Percentiles rank a stretch among this genome's conserved stretches.
These are phyloP conservation scores for Diaporthe vexans DNA, from an alignment of 2,329 filamentous ascomycete species.

Conservation along the genomic window DNA sequence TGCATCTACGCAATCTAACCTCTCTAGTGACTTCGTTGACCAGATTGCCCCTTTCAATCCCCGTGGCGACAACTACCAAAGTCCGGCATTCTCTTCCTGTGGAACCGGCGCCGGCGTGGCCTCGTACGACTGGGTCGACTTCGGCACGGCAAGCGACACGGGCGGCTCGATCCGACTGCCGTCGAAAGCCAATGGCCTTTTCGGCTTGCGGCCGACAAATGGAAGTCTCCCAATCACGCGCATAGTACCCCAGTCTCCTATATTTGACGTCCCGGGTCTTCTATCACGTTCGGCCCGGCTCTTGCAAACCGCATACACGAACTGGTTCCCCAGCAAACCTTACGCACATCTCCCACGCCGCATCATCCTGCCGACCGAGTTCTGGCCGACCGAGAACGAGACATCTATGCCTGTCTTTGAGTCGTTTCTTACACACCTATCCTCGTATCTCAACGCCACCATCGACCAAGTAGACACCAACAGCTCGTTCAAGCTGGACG, in stretches of 20 bases:
- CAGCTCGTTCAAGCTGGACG: slow-evolving; percentile 7
- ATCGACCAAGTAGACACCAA: slow-evolving; percentile 1
- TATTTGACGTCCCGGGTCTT: slow-evolving; percentile 5
- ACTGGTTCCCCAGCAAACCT: slow-evolving; percentile 13
- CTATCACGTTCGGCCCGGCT: not conserved
- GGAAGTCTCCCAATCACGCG: not conserved
- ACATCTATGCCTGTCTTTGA: slow-evolving; percentile 16
- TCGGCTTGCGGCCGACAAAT: slow-evolving; percentile 4
- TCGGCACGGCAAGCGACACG: slow-evolving; percentile 11
- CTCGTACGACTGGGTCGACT: slow-evolving; percentile 12
- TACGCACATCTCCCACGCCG: not conserved
- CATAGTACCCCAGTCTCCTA: slow-evolving; percentile 1
- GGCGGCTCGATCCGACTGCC: slow-evolving; percentile 8
- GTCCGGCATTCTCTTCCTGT: slow-evolving; percentile 13
- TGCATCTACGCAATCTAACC: not conserved
- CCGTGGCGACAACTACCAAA: slow-evolving; percentile 13
- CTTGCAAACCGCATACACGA: slow-evolving; percentile 3
- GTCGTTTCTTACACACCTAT: not conserved
- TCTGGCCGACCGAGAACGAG: slow-evolving; percentile 8
- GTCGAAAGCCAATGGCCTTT: slow-evolving; percentile 6
- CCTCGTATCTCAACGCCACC: not conserved
- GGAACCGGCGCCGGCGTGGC: slow-evolving; percentile 6
- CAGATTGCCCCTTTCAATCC: slow-evolving; percentile 11
- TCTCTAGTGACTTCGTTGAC: slow-evolving; percentile 1
- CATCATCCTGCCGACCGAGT: not conserved